These are phyloP conservation scores for Ogataea trehaloabstinens DNA, from an alignment of 805 yeast species.

Conservation along the genomic window DNA sequence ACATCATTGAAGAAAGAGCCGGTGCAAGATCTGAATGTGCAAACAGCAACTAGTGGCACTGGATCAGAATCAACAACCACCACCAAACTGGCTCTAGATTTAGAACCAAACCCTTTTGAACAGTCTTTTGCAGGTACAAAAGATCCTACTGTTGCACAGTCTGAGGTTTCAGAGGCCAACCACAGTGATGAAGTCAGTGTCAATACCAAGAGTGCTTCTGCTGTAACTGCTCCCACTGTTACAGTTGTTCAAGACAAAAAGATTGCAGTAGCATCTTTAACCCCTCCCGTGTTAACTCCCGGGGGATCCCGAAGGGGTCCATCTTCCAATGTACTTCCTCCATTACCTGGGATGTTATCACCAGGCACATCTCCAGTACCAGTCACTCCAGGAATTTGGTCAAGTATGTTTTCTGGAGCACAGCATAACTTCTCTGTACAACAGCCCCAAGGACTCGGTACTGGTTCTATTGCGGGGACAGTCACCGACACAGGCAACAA, in stretches of 20 bases:
- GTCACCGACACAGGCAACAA: no score
- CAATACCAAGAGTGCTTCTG: neutral
- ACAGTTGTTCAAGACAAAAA: neutral
- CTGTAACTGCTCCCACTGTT: neutral
- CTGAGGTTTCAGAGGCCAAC: conserved; percentile 20
- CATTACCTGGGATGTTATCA: conserved; percentile 40
- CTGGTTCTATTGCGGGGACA: no score
- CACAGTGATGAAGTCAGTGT: conserved; percentile 10
- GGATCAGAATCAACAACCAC: conserved; percentile 6
- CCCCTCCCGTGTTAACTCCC: conserved; percentile 53
- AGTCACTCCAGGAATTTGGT: conserved; percentile 57
- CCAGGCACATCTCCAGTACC: conserved; percentile 46
- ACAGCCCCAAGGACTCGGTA: conserved; percentile 11
- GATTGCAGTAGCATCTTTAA: neutral
- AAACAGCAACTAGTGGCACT: neutral
- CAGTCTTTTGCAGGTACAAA: conserved; percentile 64
- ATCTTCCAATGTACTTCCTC: conserved; percentile 40
- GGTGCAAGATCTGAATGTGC: neutral
- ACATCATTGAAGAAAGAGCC: conserved; percentile 17
- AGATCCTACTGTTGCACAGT: conserved; percentile 7
- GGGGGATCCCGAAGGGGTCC: conserved; percentile 45
- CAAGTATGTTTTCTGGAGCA: conserved; percentile 43
- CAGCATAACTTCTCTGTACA: conserved; percentile 17
- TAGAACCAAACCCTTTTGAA: conserved; percentile 95
- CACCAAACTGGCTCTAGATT: conserved; percentile 26